Evolutionary conservation across 805 yeast species (phyloP).

Genomic region (Saccharomycopsis selenospora): DNA sequence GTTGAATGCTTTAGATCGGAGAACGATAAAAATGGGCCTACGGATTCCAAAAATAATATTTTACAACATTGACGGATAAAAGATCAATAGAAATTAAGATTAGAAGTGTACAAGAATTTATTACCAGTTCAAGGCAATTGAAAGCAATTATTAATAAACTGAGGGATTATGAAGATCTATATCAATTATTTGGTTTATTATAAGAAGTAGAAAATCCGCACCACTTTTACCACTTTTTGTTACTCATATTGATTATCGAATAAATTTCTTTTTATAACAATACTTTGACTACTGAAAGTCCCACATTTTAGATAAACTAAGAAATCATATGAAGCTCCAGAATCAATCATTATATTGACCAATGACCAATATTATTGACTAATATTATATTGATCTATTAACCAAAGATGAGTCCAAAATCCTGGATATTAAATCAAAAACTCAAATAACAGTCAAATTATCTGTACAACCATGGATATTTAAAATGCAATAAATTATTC

Average conservation of each 20-base stretch:
- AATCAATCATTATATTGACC: conserved; percentile 33
- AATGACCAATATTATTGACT: too few relatives aligned
- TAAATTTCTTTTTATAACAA: conserved; percentile 28
- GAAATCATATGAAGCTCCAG: conserved; percentile 32
- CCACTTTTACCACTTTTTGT: too few relatives aligned
- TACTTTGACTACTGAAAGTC: conserved; percentile 27
- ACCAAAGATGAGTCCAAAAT: conserved; percentile 7
- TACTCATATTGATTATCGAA: conserved; percentile 36
- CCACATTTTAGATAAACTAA: conserved; percentile 27
- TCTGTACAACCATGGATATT: conserved; percentile 37
- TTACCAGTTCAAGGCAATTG: conserved; percentile 20
- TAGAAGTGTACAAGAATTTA: conserved; percentile 33
- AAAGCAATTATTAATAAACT: conserved; percentile 24
- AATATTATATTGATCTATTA: too few relatives aligned
- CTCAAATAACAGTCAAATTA: conserved; percentile 27
- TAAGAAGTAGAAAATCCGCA: conserved; percentile 38
- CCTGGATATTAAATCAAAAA: conserved; percentile 33
- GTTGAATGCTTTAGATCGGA: conserved; percentile 32
- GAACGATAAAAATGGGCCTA: conserved; percentile 41
- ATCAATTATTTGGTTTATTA: conserved; percentile 31
- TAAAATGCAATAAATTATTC: conserved; percentile 36
- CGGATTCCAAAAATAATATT: conserved; percentile 36
- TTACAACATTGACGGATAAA: conserved; percentile 41
- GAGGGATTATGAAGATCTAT: conserved; percentile 33
- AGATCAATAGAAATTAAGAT: conserved; percentile 31